A percentile compares a stretch with the other conserved stretches of the same genome.
Conservation (phyloP, 176 grass and related monocot genomes). For the Oryza officinalis region DNA sequence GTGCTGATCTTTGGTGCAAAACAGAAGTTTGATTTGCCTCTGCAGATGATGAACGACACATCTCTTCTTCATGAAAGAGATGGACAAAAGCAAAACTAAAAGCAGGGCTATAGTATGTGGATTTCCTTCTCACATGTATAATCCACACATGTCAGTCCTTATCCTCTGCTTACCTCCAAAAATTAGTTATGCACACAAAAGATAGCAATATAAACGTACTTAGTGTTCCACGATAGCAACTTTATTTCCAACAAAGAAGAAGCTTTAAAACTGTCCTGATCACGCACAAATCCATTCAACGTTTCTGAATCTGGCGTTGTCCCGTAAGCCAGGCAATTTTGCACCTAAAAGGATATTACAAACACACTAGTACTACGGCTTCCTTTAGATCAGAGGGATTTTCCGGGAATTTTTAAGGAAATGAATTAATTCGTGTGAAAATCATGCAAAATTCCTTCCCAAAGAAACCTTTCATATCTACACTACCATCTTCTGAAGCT, state of each 20-base stretch:
- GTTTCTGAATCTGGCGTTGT: conserved; percentile 1
- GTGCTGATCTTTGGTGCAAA: background rate
- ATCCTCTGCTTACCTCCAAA: background rate
- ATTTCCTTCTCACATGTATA: conserved; percentile 9
- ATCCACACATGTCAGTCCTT: background rate
- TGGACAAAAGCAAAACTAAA: background rate
- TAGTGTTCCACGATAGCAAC: background rate
- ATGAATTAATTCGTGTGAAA: background rate
- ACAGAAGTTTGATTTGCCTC: conserved; percentile 10
- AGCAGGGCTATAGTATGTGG: background rate
- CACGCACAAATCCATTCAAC: background rate
- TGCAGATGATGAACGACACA: background rate
- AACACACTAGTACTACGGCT: background rate
- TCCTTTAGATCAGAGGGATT: background rate
- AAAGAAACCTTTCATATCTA: background rate
- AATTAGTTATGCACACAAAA: background rate
- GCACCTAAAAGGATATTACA: background rate
- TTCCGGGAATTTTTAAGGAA: background rate
- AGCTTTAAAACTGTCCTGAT: background rate
- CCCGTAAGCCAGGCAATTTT: background rate
- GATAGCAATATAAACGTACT: background rate
- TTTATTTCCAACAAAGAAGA: background rate
- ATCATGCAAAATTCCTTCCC: background rate
- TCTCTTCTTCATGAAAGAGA: background rate
- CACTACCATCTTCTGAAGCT: conserved; percentile 11